Percentiles rank a stretch among this genome's conserved stretches.
Evolutionary conservation across 2,329 filamentous ascomycete species (phyloP).

Genomic region (Xylaria multiplex): DNA sequence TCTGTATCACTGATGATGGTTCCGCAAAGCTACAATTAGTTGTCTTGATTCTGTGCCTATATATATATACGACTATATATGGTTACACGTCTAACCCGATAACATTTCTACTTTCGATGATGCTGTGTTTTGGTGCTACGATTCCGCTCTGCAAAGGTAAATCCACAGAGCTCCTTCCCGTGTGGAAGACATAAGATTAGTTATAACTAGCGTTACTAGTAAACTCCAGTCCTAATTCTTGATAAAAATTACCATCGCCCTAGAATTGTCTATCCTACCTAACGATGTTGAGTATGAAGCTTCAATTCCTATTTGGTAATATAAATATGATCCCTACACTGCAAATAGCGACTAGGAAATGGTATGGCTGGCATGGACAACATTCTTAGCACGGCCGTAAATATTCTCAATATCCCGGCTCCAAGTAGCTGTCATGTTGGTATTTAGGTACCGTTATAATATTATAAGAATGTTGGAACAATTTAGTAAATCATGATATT

Average conservation of each 20-base stretch:
- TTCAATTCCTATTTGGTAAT: neutral
- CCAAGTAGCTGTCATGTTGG: neutral
- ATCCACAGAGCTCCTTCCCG: conserved; percentile 27
- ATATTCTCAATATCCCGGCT: neutral
- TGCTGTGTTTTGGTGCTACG: too few relatives aligned
- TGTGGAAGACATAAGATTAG: conserved; percentile 23
- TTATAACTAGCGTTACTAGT: conserved; percentile 18
- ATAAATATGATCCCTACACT: neutral
- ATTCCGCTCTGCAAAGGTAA: neutral
- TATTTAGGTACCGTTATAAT: neutral
- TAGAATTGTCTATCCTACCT: conserved; percentile 14
- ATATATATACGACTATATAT: too few relatives aligned
- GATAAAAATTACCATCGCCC: conserved; percentile 10
- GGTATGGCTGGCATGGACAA: conserved; percentile 17
- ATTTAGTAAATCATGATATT: neutral
- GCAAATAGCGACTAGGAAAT: neutral
- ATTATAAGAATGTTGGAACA: neutral
- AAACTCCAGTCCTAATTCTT: conserved; percentile 9
- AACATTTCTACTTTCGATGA: too few relatives aligned
- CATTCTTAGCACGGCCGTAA: neutral
- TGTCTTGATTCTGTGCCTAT: too few relatives aligned
- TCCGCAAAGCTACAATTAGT: neutral
- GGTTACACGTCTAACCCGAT: too few relatives aligned
- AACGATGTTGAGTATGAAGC: neutral
- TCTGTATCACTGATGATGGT: neutral